Conservation (phyloP, 805 yeast species). For the Candida tibetensis region DNA sequence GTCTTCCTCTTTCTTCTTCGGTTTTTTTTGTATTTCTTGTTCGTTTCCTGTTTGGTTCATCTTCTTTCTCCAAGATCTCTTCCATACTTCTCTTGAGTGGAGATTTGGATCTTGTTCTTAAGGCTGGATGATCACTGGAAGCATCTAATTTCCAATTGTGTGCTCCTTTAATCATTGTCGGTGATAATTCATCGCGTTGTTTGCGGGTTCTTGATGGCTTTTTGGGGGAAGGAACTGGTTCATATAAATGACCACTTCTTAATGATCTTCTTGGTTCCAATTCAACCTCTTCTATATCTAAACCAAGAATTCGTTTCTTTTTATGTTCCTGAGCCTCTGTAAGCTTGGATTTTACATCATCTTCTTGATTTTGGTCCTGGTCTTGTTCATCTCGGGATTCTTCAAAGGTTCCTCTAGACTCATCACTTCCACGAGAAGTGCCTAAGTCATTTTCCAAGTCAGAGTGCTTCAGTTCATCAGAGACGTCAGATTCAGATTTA, state of each 20-base stretch:
- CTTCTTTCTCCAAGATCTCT: constrained; percentile 15
- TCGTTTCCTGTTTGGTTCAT: constrained; percentile 3
- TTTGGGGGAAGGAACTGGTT: constrained; percentile 7
- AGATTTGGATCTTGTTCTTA: constrained; percentile 34
- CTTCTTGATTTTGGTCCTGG: not conserved
- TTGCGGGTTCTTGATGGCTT: not conserved
- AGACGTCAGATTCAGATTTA: too few relatives aligned
- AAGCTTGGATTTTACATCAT: not conserved
- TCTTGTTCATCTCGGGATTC: not conserved
- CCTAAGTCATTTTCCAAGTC: too few relatives aligned
- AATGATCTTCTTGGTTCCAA: constrained; percentile 23
- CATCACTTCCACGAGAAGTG: too few relatives aligned
- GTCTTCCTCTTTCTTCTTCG: constrained; percentile 15
- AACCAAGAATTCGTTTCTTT: constrained; percentile 17
- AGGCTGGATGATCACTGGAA: constrained; percentile 24
- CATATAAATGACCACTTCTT: constrained; percentile 25
- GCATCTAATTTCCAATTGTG: constrained; percentile 6
- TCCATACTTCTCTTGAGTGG: constrained; percentile 28
- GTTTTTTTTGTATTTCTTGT: constrained; percentile 8
- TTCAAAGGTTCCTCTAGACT: too few relatives aligned
- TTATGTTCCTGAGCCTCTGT: constrained; percentile 1
- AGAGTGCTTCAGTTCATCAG: too few relatives aligned
- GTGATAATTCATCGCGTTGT: not conserved
- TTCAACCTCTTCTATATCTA: constrained; percentile 20
- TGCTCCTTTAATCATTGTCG: constrained; percentile 1